A percentile compares a stretch with the other conserved stretches of the same genome.
These are phyloP conservation scores for Hyphodiscus sp. DNA, from an alignment of 2,329 filamentous ascomycete genomes.

Conservation along the genomic window DNA sequence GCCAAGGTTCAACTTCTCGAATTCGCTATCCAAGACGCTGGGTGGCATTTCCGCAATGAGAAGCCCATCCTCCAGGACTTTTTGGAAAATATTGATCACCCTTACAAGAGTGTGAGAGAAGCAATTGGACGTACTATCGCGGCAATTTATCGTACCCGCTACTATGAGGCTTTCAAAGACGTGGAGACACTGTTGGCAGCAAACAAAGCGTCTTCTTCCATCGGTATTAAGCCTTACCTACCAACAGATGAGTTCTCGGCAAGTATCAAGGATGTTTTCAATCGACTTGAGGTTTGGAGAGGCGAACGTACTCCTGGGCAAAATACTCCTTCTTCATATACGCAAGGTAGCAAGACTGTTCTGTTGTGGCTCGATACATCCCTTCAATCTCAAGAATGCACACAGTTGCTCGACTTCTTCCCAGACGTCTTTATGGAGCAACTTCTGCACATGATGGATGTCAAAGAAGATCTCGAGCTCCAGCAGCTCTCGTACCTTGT, in stretches of 20 bases:
- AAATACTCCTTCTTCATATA: constrained; percentile 90
- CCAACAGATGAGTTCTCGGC: constrained; percentile 67
- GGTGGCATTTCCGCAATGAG: constrained; percentile 94
- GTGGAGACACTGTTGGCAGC: constrained; percentile 67
- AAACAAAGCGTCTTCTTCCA: constrained; percentile 73
- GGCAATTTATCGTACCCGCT: constrained; percentile 81
- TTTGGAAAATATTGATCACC: constrained; percentile 85
- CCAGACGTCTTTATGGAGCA: constrained; percentile 84
- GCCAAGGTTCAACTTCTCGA: constrained; percentile 91
- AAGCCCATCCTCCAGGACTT: constrained; percentile 87
- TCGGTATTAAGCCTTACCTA: constrained; percentile 78
- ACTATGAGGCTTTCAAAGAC: constrained; percentile 87
- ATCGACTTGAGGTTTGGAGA: constrained; percentile 79
- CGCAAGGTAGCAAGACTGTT: constrained; percentile 91
- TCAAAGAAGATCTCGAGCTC: constrained; percentile 95
- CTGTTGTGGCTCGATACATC: constrained; percentile 91
- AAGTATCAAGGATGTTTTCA: constrained; percentile 70
- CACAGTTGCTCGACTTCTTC: constrained; percentile 85
- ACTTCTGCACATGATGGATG: constrained; percentile 98
- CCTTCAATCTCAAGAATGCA: constrained; percentile 87
- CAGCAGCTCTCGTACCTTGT: constrained; percentile 94
- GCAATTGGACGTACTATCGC: constrained; percentile 86
- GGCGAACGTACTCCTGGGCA: constrained; percentile 77
- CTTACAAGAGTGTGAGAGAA: constrained; percentile 95
- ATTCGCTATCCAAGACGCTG: constrained; percentile 77